Evolutionary conservation across 2,329 filamentous ascomycete genomes (phyloP).

Genomic region (Rosellinia necatrix): DNA sequence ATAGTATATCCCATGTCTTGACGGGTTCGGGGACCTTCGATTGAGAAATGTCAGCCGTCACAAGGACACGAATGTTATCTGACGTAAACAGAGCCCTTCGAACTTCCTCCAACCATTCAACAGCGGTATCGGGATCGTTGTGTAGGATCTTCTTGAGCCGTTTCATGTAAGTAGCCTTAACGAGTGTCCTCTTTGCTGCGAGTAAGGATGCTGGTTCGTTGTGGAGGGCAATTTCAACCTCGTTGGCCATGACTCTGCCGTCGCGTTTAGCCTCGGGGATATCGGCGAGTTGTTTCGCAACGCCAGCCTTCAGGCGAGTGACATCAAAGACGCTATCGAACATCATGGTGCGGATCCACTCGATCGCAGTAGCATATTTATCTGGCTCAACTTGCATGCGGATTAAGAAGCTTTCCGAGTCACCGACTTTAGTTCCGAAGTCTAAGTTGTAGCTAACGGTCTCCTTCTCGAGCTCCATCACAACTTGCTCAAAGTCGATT

Average conservation of each 20-base stretch:
- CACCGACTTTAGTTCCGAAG: slow-evolving; percentile 69
- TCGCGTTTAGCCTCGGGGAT: slow-evolving; percentile 91
- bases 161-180: slow-evolving; percentile 86
- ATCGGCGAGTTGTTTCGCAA: slow-evolving; percentile 85
- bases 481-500: slow-evolving; percentile 88
- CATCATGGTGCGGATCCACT: slow-evolving; percentile 84
- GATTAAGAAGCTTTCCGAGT: slow-evolving; percentile 80
- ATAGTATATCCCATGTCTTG: slow-evolving; percentile 74
- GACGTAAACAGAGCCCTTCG: slow-evolving; percentile 78
- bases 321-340: slow-evolving; percentile 89
- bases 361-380: slow-evolving; percentile 81
- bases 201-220: slow-evolving; percentile 75
- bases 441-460: slow-evolving; percentile 83
- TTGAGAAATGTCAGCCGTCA: slow-evolving; percentile 74
- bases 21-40: slow-evolving; percentile 73
- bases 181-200: slow-evolving; percentile 79
- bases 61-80: slow-evolving; percentile 82
- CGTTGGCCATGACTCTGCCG: slow-evolving; percentile 69
- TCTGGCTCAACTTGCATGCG: slow-evolving; percentile 85
- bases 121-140: slow-evolving; percentile 73
- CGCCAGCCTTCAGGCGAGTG: slow-evolving; percentile 62
- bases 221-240: slow-evolving; percentile 78
- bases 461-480: slow-evolving; percentile 87
- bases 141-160: slow-evolving; percentile 80
- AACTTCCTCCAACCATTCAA: slow-evolving; percentile 78